Base-by-base conservation (phyloP, 2,329 filamentous ascomycete genomes). In the Aspergillus fumigatus region DNA sequence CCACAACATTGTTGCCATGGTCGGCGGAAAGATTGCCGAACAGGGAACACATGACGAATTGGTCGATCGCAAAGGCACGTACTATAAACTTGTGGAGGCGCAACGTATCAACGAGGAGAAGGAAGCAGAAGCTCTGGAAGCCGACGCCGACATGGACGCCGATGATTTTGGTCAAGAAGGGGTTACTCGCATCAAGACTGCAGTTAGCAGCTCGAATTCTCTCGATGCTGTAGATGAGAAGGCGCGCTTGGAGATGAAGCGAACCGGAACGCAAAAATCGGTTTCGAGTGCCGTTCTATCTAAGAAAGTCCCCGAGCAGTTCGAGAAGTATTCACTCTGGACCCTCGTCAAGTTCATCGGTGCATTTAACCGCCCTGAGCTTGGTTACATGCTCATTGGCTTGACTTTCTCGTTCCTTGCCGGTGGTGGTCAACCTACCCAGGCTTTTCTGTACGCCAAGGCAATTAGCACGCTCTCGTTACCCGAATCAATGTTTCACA, bases 1-100 rank as follows among this genome's bases (percentile, higher is more conserved):
- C 0, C 89, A 97, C 73, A 97, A 96, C 67, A 99, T 99, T 64
- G 90, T 97, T 11, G 93, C 97, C 61, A 93, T 99, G 87, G 83
- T 86, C 4, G 77, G 86, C 59, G 94, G 94, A 11, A 78, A 81
- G n/a, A 95, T 99, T 58, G 82, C 96, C 11, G 94, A 99, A 74
- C 92, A 97, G 73, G 94, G 94, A 52, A 92, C 85, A 0, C 94
- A 97, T 70, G 84, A 93, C 57, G 82, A 88, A 14, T 81, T 99
- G 10, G 78, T 97, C 2, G 84, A 86, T 63, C 80, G 75, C 58
- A 77, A 84, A 61, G 86, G 84, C 21, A 88, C 92, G 8, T 99
- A 97, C 73, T 88, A 83, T 73, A 89, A 87, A 56, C 84, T 97
- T 10, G 92, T 97, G 7, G 88, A 90, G 53, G 92, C 93, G 2